Base-by-base conservation (phyloP, 805 yeast genomes). In the Starmerella vaccinii region DNA sequence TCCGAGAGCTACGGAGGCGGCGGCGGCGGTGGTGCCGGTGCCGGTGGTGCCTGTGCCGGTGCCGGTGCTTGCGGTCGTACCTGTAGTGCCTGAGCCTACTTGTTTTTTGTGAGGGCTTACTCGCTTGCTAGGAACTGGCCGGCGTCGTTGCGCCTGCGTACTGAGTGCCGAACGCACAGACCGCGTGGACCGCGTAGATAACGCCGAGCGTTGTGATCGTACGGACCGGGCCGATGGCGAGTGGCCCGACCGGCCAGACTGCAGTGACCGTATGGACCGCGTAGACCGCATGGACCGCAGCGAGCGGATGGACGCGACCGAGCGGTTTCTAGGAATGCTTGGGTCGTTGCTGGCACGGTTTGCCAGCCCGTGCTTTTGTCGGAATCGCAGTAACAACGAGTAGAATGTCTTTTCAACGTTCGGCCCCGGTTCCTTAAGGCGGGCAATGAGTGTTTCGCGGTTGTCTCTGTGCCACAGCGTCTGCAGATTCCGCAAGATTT, bases 351-450 rank as follows among this genome's bases (percentile, higher is more conserved):
- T 23, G 7, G 34, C 23, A 7, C 54, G 51, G 42, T 44, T 49
- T 13, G 54, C 37, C 9, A 52, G 49, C 2, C 60, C 60, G 37
- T 83, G 90, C 51, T 82, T 88, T 55, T 76, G 77, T 55, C 92
- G 73, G 65, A 86, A 87, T 57, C 83, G 77, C 71, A 79, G 70
- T 55, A 86, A 70, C 40, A 87, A 67, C 57, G 83, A 83, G 67
- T 86, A 86, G 60, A 86, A 82, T 42, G 86, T 80, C 71, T 86
- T 86, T 59, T 86, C 95, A 0, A 88, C 75, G 59, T 79, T 82
- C 23, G 82, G 77, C 23, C 73, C 76, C 0, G 75, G 69, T 9
- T 78, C 72, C 40, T 76, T 61, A 42, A 87, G 70, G 56, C 76
- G 75, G 9, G 71, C 64, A 24, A 77, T 64, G 23, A 87, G 76